Evolutionary conservation across 1,284 basidiomycete species (phyloP), one percentile per base, ranked within the genome.

Genomic region (Boletellus deceptivus): DNA sequence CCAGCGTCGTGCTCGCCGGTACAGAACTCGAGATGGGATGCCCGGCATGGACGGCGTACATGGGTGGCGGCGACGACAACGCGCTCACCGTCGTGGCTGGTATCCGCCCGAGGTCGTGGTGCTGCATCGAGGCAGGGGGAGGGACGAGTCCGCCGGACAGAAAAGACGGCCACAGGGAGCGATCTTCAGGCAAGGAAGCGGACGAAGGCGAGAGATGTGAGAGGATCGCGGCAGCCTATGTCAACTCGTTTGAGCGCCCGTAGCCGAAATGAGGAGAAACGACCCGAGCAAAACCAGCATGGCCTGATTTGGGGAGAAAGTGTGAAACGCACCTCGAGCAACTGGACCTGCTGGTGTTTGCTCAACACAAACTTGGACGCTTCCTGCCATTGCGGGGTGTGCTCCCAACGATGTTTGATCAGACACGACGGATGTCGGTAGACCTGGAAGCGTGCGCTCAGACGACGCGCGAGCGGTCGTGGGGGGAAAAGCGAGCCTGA

Each of bases 331-430:
- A 87, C 89, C 78, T 98, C 96, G 46, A 99, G 86, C 50, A 98
- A 76, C 67, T 98, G 96, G 1, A 99, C 96, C 65, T 98, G 96
- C 67, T 98, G 95, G 68, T 99, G 96, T 75, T 98, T 99, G 72
- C 87, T 91, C 60, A 98, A 78, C 50, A 95, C 83, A 63, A 96
- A 88, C 71, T 96, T 95, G 60, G 90, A 93, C 0, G 93, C 92
- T 71, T 95, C 93, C 46, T 91, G 90, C 96, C 96, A 99, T 67
- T 98, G 94, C 34, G 92, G 91, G 25, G 90, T 93, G 65, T 98
- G 94, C 68, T 98, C 95, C 94, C 94, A 98, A 35, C 94, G 88
- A 65, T 98, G 94, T 72, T 98, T 98, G 73, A 95, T 91, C 45
- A 98, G 77, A 70, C 94, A 97, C 18, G 89, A 92, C 4, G 93